These are phyloP conservation scores for Xylaria sp. DNA, from an alignment of 2,329 filamentous ascomycete genomes.

Conservation along the genomic window DNA sequence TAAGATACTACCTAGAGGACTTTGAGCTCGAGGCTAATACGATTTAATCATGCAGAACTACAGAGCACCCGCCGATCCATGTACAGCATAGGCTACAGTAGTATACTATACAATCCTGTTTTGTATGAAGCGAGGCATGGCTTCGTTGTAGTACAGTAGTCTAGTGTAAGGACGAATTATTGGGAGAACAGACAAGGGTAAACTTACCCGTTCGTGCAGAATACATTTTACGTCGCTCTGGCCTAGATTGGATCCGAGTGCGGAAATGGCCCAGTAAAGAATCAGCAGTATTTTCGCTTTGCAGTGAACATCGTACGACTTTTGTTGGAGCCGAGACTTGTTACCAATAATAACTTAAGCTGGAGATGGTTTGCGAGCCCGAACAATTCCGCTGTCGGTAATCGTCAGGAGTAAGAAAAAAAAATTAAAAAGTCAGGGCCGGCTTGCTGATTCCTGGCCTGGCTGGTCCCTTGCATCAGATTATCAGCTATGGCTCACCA, in stretches of 20 bases:
- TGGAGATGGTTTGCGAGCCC: conserved; percentile 20
- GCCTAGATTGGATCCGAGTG: conserved; percentile 6
- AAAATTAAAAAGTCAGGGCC: too few species aligned
- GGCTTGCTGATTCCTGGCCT: background rate
- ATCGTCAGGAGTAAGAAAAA: background rate
- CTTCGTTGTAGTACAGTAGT: background rate
- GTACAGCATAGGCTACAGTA: background rate
- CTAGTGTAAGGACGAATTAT: background rate
- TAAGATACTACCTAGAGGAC: background rate
- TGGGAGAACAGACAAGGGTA: conserved; percentile 11
- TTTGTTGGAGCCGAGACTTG: conserved; percentile 33
- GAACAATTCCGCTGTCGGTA: conserved; percentile 25
- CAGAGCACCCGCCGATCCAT: conserved; percentile 5
- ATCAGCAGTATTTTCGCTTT: conserved; percentile 24
- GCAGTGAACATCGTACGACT: conserved; percentile 37
- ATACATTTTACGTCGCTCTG: conserved; percentile 12
- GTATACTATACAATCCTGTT: background rate
- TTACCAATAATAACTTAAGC: conserved; percentile 29
- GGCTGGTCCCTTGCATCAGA: conserved; percentile 13
- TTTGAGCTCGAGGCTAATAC: conserved; percentile 10
- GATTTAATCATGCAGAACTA: conserved; percentile 21
- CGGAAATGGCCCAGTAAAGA: conserved; percentile 31
- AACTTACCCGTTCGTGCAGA: conserved; percentile 7
- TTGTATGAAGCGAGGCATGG: conserved; percentile 19
- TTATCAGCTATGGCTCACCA: background rate